Conservation (phyloP, 1,139 yeast genomes). For the Candida sp. region DNA sequence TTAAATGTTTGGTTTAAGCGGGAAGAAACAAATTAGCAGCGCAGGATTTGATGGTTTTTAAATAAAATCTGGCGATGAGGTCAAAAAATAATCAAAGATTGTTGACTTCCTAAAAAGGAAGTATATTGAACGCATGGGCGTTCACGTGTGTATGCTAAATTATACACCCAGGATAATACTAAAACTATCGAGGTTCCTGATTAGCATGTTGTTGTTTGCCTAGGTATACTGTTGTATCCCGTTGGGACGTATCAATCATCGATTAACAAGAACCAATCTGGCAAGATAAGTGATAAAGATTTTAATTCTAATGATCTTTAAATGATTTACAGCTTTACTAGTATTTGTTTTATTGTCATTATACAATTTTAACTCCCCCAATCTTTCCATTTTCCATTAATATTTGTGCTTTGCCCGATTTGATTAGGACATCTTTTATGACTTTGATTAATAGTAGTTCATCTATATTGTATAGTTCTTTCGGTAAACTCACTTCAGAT, state of each 20-base stretch:
- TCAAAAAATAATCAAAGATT: slow-evolving; percentile 2
- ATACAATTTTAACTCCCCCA: slow-evolving; percentile 68
- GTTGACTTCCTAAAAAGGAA: slow-evolving; percentile 26
- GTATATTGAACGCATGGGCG: background rate
- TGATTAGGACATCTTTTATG: slow-evolving; percentile 53
- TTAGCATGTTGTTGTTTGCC: slow-evolving; percentile 11
- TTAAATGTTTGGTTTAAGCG: slow-evolving; percentile 46
- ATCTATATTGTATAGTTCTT: slow-evolving; percentile 64
- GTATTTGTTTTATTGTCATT: slow-evolving; percentile 5
- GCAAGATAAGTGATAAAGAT: background rate
- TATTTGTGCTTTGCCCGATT: slow-evolving; percentile 65
- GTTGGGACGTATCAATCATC: background rate
- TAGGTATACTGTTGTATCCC: background rate
- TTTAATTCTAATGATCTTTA: too few relatives aligned
- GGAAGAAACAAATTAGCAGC: slow-evolving; percentile 34
- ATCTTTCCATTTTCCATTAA: slow-evolving; percentile 53
- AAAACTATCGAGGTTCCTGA: slow-evolving; percentile 1
- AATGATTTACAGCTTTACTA: too few relatives aligned
- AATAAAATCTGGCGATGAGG: slow-evolving; percentile 4
- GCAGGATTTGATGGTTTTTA: slow-evolving; percentile 10
- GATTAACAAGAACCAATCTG: slow-evolving; percentile 1
- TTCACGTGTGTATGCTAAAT: slow-evolving; percentile 17
- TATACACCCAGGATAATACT: slow-evolving; percentile 20
- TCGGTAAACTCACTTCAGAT: slow-evolving; percentile 56
- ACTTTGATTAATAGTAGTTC: slow-evolving; percentile 52